These are phyloP conservation scores for Naganishia vishniacii DNA, from an alignment of 768 basidiomycete species.

Conservation along the genomic window DNA sequence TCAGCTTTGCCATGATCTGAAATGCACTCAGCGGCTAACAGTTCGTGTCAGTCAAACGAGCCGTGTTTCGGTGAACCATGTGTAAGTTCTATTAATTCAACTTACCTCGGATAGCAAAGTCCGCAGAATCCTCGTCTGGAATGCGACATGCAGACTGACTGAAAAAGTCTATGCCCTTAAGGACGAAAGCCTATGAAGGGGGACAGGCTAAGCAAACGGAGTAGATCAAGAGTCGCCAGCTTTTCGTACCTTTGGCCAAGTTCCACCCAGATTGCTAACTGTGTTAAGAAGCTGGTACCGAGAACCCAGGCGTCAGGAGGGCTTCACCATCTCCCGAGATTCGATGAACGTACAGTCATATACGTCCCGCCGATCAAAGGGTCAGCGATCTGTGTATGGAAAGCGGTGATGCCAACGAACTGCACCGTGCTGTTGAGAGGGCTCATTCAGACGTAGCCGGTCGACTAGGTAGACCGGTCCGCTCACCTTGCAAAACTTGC, in stretches of 20 bases:
- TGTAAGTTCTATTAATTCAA: no score
- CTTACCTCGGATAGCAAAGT: conserved; percentile 50
- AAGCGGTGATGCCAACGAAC: conserved; percentile 97
- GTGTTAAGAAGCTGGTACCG: conserved; percentile 78
- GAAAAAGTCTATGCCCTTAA: conserved; percentile 92
- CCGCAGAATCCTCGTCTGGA: conserved; percentile 49
- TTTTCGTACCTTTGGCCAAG: conserved; percentile 66
- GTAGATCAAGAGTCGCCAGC: conserved; percentile 54
- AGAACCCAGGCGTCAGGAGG: background rate
- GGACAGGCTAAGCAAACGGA: conserved; percentile 84
- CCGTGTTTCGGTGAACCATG: conserved; percentile 17
- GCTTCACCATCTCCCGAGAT: no score
- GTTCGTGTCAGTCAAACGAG: background rate
- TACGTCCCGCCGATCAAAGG: conserved; percentile 97
- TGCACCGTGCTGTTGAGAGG: conserved; percentile 76
- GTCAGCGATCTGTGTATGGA: conserved; percentile 93
- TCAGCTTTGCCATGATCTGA: conserved; percentile 80
- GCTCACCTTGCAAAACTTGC: conserved; percentile 79
- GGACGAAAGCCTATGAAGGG: conserved; percentile 70
- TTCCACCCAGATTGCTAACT: conserved; percentile 87
- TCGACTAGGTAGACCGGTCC: conserved; percentile 14
- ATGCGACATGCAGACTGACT: conserved; percentile 77
- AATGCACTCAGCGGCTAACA: conserved; percentile 74
- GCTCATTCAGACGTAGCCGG: background rate
- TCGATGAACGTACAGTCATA: conserved; percentile 71